Percentiles rank a stretch among this genome's conserved stretches.
Evolutionary conservation across 768 basidiomycete genomes (phyloP).

Genomic region (Mycena floridula): DNA sequence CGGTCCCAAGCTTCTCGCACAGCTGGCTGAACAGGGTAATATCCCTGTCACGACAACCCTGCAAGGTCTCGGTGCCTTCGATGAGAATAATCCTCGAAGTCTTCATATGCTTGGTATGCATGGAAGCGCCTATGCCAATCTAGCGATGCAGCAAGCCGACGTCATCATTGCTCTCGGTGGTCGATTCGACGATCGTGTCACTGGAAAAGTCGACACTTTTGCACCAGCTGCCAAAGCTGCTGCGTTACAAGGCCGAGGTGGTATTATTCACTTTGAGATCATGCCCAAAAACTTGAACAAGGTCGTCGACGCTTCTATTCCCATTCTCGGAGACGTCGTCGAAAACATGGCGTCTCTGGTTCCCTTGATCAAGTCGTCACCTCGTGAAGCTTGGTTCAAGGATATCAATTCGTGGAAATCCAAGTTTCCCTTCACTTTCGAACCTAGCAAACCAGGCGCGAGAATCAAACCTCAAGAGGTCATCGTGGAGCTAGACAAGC

Average conservation of each 20-base stretch:
- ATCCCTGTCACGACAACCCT: constrained; percentile 98
- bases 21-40: constrained; percentile 78
- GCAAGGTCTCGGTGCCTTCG: constrained; percentile 92
- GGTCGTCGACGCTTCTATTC: constrained; percentile 91
- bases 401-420: constrained; percentile 83
- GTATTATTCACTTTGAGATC: constrained; percentile 99
- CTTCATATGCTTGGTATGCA: constrained; percentile 99
- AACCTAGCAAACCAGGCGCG: constrained; percentile 52
- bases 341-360: constrained; percentile 78
- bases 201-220: constrained; percentile 83
- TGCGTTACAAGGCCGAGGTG: constrained; percentile 79
- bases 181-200: constrained; percentile 97
- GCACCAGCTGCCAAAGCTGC: constrained; percentile 89
- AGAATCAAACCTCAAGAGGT: constrained; percentile 96
- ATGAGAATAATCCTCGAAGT: constrained; percentile 80
- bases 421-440: constrained; percentile 86
- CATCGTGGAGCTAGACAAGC: constrained; percentile 83
- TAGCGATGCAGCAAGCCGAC: constrained; percentile 97
- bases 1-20: constrained; percentile 76
- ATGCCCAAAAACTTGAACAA: constrained; percentile 99
- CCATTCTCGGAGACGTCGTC: constrained; percentile 90
- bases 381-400: constrained; percentile 76
- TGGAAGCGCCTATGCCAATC: constrained; percentile 93
- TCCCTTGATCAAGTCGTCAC: constrained; percentile 60
- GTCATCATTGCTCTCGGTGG: constrained; percentile 96